Evolutionary conservation across 208 protist species (phyloP), one percentile per base, ranked within the genome.

Genomic region (Leptomonas pyrrhocoris): DNA sequence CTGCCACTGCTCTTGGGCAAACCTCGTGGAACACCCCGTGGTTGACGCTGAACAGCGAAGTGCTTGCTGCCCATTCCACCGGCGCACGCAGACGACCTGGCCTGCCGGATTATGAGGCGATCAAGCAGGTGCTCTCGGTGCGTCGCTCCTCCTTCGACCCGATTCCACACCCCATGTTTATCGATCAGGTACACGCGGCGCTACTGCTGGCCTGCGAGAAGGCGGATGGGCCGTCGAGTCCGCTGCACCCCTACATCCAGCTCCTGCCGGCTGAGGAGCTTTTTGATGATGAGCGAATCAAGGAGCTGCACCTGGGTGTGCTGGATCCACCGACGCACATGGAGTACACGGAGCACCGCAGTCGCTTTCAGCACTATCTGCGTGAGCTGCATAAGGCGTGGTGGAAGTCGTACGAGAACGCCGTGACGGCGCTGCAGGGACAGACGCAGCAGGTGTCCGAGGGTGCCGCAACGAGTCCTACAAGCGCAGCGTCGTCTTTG

Each of bases 121-220:
- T 88, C 7, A 58, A 79, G 51, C 34, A 51, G 11, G 55, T 90
- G 46, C 56, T 81, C 23, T 82, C 77, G 0, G 64, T 68, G 57
- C 30, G 55, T 43, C 77, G 68, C 27, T 74, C 70, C 34, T 76
- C 63, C 25, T 89, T 93, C 62, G 84, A 90, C 56, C 84, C 82
- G 1, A 72, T 75, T 16, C 82, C 85, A 13, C 88, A 93, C 51
- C 73, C 74, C 2, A 40, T 86, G 16, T 94, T 94, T 68, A 68
- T 89, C 12, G 88, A 94, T 50, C 85, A 90, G 65, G 51, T 93
- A 11, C 68, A 90, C 71, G 61, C 61, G n/a, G 88, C 88, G 16
- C 42, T 89, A 49, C 69, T 75, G 45, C 76, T 93, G 0, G 85
- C 84, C 18, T 88, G 77, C 54, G 85, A 91, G 64, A 64, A 60